phyloP scores from a whole-genome alignment of 331 rosid species.

The Malus hybrid region DNA sequence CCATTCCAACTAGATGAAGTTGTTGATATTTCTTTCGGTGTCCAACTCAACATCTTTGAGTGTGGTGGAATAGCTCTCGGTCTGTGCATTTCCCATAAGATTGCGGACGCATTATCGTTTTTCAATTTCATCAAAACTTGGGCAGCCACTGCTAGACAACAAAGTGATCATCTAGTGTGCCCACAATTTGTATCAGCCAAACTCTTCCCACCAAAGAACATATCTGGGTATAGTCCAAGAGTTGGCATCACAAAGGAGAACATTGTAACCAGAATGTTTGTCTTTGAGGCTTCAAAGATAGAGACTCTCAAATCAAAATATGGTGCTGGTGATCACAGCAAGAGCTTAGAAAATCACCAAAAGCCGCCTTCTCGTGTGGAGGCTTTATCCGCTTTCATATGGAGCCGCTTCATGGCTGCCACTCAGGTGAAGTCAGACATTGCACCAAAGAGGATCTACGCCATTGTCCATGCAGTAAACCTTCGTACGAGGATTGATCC shows the following conservation, averaged over 20 bases:
- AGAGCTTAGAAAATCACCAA: neutral
- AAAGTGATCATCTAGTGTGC: neutral
- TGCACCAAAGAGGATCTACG: neutral
- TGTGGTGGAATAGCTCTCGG: slow-evolving; percentile 50
- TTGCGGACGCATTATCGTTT: slow-evolving; percentile 44
- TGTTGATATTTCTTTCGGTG: slow-evolving; percentile 30
- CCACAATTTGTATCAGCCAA: slow-evolving; percentile 15
- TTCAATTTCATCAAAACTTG: slow-evolving; percentile 30
- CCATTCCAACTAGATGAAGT: slow-evolving; percentile 40
- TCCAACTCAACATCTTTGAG: slow-evolving; percentile 42
- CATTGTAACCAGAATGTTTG: slow-evolving; percentile 9
- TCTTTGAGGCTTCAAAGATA: slow-evolving; percentile 2
- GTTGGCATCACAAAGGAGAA: slow-evolving; percentile 7
- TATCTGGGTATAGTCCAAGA: slow-evolving; percentile 6
- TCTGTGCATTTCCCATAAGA: slow-evolving; percentile 40
- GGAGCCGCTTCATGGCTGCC: slow-evolving; percentile 25
- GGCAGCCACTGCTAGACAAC: slow-evolving; percentile 18
- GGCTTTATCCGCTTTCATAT: slow-evolving; percentile 28
- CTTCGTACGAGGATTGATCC: slow-evolving; percentile 29
- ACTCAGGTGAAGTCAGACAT: neutral
- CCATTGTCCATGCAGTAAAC: slow-evolving; percentile 23
- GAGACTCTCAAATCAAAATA: slow-evolving; percentile 18
- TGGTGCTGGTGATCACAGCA: neutral
- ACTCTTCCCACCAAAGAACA: slow-evolving; percentile 23
- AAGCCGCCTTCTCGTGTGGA: slow-evolving; percentile 26